phyloP scores from a whole-genome alignment of 2,329 filamentous ascomycete species.

The Ceratocystiopsis minuta region DNA sequence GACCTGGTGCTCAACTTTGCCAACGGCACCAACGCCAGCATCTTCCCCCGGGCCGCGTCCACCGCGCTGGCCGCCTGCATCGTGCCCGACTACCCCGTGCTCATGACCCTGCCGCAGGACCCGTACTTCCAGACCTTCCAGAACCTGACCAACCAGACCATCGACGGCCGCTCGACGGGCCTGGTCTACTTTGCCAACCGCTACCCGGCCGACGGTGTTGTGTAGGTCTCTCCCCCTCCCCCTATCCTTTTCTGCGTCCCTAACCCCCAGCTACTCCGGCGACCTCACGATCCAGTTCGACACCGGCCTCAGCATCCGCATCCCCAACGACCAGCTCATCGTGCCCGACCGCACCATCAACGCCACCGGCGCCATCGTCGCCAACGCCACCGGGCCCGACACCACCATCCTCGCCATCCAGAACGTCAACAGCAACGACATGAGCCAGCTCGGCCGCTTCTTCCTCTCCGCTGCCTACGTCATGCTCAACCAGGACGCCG shows the following conservation, averaged over 20 bases:
- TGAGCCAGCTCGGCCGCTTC: constrained; percentile 12
- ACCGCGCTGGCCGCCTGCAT: constrained; percentile 10
- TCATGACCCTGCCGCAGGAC: constrained; percentile 10
- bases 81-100: constrained; percentile 7
- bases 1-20: constrained; percentile 17
- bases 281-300: constrained; percentile 10
- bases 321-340: constrained; percentile 16
- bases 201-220: constrained; percentile 4
- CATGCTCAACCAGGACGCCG: constrained; percentile 13
- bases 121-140: constrained; percentile 9
- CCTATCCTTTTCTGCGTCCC: background rate
- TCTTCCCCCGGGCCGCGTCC: constrained; percentile 8
- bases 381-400: constrained; percentile 10
- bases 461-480: constrained; percentile 17
- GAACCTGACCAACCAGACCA: background rate
- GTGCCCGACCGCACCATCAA: constrained; percentile 13
- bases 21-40: constrained; percentile 16
- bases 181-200: constrained; percentile 9
- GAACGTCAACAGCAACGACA: constrained; percentile 10
- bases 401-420: constrained; percentile 12
- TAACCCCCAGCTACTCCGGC: constrained; percentile 4
- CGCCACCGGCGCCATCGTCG: constrained; percentile 1
- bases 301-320: constrained; percentile 8
- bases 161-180: constrained; percentile 6
- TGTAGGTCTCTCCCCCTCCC: background rate